These are phyloP conservation scores for Trichoderma reesei DNA, from an alignment of 495 filamentous ascomycete species.

Conservation along the genomic window DNA sequence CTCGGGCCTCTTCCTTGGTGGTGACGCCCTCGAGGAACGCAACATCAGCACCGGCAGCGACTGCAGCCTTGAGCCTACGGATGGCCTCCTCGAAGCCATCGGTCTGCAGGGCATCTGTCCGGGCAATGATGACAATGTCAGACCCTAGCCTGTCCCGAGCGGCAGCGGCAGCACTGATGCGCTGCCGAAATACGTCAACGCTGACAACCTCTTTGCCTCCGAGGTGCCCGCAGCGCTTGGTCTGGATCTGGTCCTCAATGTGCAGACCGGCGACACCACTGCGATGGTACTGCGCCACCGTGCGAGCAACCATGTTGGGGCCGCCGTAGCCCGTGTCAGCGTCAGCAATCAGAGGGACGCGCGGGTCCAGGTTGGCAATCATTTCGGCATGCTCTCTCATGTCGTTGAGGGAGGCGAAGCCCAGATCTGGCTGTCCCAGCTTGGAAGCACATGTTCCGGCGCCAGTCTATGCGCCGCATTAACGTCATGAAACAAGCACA, in stretches of 20 bases:
- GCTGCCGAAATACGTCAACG: slow-evolving; percentile 39
- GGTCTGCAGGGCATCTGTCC: slow-evolving; percentile 56
- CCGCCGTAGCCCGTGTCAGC: slow-evolving; percentile 59
- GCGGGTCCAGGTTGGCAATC: slow-evolving; percentile 53
- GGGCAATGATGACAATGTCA: slow-evolving; percentile 60
- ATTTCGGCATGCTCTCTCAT: slow-evolving; percentile 57
- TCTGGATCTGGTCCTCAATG: slow-evolving; percentile 60
- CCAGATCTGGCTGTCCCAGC: slow-evolving; percentile 57
- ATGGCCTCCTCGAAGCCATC: slow-evolving; percentile 55
- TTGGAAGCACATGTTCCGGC: slow-evolving; percentile 56
- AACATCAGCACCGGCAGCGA: slow-evolving; percentile 52
- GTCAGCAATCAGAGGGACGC: slow-evolving; percentile 55
- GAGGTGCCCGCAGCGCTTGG: slow-evolving; percentile 58
- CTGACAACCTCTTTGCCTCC: slow-evolving; percentile 51
- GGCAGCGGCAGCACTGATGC: slow-evolving; percentile 39
- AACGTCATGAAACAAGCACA: not conserved
- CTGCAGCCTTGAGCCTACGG: slow-evolving; percentile 42
- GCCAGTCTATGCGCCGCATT: slow-evolving; percentile 33
- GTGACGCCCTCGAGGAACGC: slow-evolving; percentile 57
- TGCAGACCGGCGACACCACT: slow-evolving; percentile 62
- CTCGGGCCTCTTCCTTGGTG: slow-evolving; percentile 41
- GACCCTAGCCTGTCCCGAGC: slow-evolving; percentile 30
- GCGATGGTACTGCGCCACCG: slow-evolving; percentile 54
- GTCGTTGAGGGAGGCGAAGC: slow-evolving; percentile 52
- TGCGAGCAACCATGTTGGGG: slow-evolving; percentile 51